Conservation (phyloP, 345 rosid genomes). For the Hibiscus tridactylites region DNA sequence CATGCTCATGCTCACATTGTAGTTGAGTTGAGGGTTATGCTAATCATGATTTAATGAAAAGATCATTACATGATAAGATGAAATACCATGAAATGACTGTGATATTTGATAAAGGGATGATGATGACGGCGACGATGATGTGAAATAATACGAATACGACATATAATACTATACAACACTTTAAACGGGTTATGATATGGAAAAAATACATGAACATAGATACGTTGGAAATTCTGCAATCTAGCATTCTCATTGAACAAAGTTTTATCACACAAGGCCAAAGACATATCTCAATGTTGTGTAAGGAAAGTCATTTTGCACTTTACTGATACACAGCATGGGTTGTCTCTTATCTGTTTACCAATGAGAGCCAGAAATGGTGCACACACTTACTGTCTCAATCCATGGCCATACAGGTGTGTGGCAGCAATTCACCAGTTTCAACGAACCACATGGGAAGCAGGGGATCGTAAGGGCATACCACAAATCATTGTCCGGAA, state of each 20-base stretch:
- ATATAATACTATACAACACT: not conserved
- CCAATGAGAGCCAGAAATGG: not conserved
- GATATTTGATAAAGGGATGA: not conserved
- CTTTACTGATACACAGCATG: constrained; percentile 5
- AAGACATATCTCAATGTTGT: not conserved
- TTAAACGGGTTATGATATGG: not conserved
- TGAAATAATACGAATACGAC: not conserved
- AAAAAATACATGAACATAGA: not conserved
- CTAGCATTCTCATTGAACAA: not conserved
- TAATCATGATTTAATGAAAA: not conserved
- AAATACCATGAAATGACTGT: not conserved
- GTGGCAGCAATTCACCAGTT: constrained; percentile 8
- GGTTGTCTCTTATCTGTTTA: constrained; percentile 11
- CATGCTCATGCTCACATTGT: not conserved
- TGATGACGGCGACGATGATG: not conserved
- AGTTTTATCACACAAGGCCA: not conserved
- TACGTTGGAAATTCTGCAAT: not conserved
- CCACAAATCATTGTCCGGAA: constrained; percentile 1
- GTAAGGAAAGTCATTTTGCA: not conserved
- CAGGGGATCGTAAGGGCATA: not conserved
- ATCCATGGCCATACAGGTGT: constrained; percentile 13
- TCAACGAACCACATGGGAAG: constrained; percentile 10
- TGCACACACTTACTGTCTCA: not conserved
- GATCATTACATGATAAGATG: not conserved
- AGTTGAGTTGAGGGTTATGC: not conserved